phyloP scores from a whole-genome alignment of 805 yeast species.

The Yarrowia phangngaensis region DNA sequence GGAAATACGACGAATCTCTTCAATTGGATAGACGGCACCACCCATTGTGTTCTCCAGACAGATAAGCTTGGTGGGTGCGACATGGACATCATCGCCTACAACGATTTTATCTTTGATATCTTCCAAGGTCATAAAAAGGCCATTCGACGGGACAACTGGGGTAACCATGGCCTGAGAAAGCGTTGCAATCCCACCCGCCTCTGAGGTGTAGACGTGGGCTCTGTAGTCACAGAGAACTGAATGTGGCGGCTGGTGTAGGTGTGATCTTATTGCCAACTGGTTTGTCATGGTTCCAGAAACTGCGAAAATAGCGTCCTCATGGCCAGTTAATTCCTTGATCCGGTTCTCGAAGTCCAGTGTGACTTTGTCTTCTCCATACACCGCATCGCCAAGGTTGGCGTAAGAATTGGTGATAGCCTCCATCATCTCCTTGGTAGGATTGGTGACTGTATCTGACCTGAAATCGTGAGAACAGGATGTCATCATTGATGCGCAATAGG shows the following conservation, averaged over 20 bases:
- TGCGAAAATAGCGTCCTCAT: slow-evolving; percentile 76
- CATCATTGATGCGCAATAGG: too few species aligned
- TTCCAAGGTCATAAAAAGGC: slow-evolving; percentile 70
- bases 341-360: slow-evolving; percentile 60
- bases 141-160: slow-evolving; percentile 75
- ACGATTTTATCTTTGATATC: slow-evolving; percentile 64
- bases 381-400: slow-evolving; percentile 69
- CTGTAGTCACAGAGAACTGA: slow-evolving; percentile 82
- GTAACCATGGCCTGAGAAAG: slow-evolving; percentile 89
- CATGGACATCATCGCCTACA: slow-evolving; percentile 79
- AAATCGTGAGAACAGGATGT: slow-evolving; percentile 27
- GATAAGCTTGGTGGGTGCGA: slow-evolving; percentile 81
- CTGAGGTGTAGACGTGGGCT: slow-evolving; percentile 76
- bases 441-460: slow-evolving; percentile 78
- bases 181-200: slow-evolving; percentile 89
- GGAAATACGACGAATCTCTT: slow-evolving; percentile 68
- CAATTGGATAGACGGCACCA: slow-evolving; percentile 76
- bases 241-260: slow-evolving; percentile 76
- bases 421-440: slow-evolving; percentile 73
- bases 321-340: slow-evolving; percentile 68
- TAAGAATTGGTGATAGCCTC: slow-evolving; percentile 50
- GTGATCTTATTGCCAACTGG: slow-evolving; percentile 77
- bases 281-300: slow-evolving; percentile 88
- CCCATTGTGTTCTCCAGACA: slow-evolving; percentile 85
- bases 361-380: slow-evolving; percentile 77